Conservation (phyloP, 345 rosid genomes). For the Linum trigynum region DNA sequence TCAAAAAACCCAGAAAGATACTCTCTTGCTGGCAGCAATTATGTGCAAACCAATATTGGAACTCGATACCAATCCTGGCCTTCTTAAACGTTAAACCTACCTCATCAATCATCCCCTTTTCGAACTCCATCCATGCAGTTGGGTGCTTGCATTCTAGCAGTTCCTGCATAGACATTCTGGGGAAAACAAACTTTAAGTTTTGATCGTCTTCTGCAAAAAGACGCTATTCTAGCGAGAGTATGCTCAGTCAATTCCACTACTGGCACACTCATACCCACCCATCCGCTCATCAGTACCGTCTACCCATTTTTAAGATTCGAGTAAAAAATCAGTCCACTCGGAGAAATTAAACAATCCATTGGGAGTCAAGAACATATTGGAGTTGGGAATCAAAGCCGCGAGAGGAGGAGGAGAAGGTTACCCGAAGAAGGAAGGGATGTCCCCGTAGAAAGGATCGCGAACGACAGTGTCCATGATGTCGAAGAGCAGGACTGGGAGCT, state of each 20-base stretch:
- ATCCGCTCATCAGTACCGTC: too few relatives aligned
- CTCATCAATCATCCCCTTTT: constrained; percentile 77
- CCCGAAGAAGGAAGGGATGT: constrained; percentile 81
- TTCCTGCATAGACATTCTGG: constrained; percentile 74
- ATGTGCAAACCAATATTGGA: too few relatives aligned
- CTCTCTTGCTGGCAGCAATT: too few relatives aligned
- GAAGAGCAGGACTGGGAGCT: constrained; percentile 83
- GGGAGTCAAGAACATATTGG: too few relatives aligned
- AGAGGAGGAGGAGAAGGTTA: constrained; percentile 4
- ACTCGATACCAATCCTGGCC: too few relatives aligned
- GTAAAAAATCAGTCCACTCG: neutral
- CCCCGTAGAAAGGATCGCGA: constrained; percentile 87
- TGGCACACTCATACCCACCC: too few relatives aligned
- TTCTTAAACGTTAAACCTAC: constrained; percentile 21
- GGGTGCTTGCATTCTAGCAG: constrained; percentile 76
- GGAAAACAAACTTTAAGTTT: constrained; percentile 11
- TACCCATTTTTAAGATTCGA: too few relatives aligned
- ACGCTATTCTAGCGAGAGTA: too few relatives aligned
- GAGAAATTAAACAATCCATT: neutral
- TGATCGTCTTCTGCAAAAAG: too few relatives aligned
- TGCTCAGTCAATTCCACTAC: too few relatives aligned
- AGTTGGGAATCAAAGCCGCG: neutral
- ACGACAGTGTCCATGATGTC: constrained; percentile 96
- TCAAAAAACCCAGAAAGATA: too few relatives aligned
- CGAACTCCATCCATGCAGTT: constrained; percentile 80